A percentile compares a stretch with the other conserved stretches of the same genome.
phyloP scores from a whole-genome alignment of 169 alveolate genomes.

The Theileria orientalis region DNA sequence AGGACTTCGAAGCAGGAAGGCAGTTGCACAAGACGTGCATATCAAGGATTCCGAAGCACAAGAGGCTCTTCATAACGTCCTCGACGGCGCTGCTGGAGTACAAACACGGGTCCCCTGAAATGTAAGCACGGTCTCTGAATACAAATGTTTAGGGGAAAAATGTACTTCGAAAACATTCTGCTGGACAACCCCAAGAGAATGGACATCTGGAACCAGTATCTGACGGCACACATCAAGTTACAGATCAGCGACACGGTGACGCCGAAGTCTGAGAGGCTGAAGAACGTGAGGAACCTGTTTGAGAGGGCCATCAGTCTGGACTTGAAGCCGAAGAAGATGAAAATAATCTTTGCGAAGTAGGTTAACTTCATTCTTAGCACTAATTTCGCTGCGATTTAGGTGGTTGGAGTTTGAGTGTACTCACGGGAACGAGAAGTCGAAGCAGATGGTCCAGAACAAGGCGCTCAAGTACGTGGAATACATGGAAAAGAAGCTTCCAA shows the following conservation, averaged over 20 bases:
- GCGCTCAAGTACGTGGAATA: constrained; percentile 78
- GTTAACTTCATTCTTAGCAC: background rate
- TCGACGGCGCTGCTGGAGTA: constrained; percentile 80
- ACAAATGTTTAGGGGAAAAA: constrained; percentile 67
- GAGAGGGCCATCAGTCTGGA: constrained; percentile 61
- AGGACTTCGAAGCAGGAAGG: constrained; percentile 59
- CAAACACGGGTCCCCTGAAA: constrained; percentile 71
- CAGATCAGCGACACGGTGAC: constrained; percentile 38
- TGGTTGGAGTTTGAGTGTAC: constrained; percentile 81
- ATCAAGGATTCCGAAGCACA: constrained; percentile 61
- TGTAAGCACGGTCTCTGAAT: constrained; percentile 41
- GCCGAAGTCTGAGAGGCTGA: constrained; percentile 34
- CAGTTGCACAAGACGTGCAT: constrained; percentile 58
- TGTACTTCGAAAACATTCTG: constrained; percentile 78
- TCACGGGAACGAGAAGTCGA: constrained; percentile 72
- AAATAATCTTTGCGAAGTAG: constrained; percentile 54
- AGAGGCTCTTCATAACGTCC: constrained; percentile 68
- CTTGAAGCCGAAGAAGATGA: constrained; percentile 68
- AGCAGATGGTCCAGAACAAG: constrained; percentile 76
- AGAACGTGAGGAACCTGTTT: constrained; percentile 61
- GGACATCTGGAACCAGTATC: constrained; percentile 82
- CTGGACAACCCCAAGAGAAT: constrained; percentile 81
- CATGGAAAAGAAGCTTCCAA: constrained; percentile 37
- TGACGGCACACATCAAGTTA: constrained; percentile 74
- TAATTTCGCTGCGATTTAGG: constrained; percentile 55